phyloP scores from a whole-genome alignment of 1,284 basidiomycete genomes.

The Bjerkandera adusta region DNA sequence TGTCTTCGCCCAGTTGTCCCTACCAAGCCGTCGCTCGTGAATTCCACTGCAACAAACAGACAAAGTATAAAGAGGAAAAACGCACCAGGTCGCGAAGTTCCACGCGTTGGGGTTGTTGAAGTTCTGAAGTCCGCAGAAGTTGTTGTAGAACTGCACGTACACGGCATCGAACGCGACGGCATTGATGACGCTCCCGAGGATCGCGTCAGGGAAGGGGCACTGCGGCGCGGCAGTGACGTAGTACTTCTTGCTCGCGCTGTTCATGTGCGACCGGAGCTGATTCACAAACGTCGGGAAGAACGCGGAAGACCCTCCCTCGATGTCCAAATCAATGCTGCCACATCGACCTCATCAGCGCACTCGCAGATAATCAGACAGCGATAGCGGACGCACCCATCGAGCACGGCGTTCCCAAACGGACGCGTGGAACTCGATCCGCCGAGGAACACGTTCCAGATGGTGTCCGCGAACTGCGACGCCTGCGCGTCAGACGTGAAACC shows the following conservation, averaged over 20 bases:
- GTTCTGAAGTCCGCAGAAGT: constrained; percentile 51
- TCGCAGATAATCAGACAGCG: background rate
- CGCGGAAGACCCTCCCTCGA: constrained; percentile 55
- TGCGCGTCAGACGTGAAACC: constrained; percentile 52
- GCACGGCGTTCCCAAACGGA: constrained; percentile 61
- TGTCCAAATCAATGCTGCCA: constrained; percentile 59
- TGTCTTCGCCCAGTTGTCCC: constrained; percentile 65
- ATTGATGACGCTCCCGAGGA: constrained; percentile 51
- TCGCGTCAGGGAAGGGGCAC: constrained; percentile 63
- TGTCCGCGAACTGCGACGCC: constrained; percentile 50
- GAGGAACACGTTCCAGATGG: constrained; percentile 66
- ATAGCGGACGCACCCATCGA: constrained; percentile 67
- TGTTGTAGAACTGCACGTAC: constrained; percentile 69
- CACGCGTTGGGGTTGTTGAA: constrained; percentile 41
- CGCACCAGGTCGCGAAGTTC: constrained; percentile 42
- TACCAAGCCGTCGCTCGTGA: constrained; percentile 20
- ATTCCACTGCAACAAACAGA: background rate
- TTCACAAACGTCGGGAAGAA: constrained; percentile 54
- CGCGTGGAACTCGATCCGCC: constrained; percentile 53
- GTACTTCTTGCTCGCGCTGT: constrained; percentile 53
- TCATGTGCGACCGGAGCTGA: constrained; percentile 44
- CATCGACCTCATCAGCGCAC: constrained; percentile 1
- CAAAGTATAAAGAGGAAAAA: background rate
- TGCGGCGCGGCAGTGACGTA: constrained; percentile 67
- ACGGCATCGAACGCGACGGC: constrained; percentile 58